Evolutionary conservation across 768 basidiomycete species (phyloP).

Genomic region (Pleurotus djamor): DNA sequence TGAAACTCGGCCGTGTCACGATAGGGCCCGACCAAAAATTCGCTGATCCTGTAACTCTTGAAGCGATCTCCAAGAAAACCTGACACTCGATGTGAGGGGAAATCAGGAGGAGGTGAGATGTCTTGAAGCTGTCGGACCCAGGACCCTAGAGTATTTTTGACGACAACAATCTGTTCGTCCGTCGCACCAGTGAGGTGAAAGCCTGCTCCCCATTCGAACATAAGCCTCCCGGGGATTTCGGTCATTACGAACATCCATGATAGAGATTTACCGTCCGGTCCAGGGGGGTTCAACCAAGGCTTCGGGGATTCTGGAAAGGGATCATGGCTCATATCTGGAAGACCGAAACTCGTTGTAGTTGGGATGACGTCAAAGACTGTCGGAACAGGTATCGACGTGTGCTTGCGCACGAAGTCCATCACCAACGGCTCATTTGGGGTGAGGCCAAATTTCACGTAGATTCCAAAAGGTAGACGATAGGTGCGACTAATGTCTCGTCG

Average conservation of each 20-base stretch:
- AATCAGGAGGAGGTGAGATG: neutral
- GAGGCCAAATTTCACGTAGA: neutral
- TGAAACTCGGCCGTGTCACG: neutral
- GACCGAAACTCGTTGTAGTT: neutral
- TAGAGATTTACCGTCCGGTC: neutral
- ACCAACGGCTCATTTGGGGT: neutral
- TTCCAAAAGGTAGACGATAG: neutral
- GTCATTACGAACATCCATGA: neutral
- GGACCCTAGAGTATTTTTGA: neutral
- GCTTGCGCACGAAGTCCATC: neutral
- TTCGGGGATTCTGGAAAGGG: neutral
- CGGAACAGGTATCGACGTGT: neutral
- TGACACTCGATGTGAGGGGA: neutral
- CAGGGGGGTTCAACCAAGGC: neutral
- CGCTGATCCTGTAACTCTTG: neutral
- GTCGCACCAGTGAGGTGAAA: neutral
- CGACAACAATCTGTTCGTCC: neutral
- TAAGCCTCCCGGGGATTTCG: neutral
- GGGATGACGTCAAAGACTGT: neutral
- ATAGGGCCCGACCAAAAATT: neutral
- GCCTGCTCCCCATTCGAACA: neutral
- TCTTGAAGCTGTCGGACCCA: neutral
- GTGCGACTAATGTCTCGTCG: neutral
- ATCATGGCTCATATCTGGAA: neutral
- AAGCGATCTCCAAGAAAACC: neutral